Evolutionary conservation across 345 rosid genomes (phyloP).

Genomic region (Salix udensis): DNA sequence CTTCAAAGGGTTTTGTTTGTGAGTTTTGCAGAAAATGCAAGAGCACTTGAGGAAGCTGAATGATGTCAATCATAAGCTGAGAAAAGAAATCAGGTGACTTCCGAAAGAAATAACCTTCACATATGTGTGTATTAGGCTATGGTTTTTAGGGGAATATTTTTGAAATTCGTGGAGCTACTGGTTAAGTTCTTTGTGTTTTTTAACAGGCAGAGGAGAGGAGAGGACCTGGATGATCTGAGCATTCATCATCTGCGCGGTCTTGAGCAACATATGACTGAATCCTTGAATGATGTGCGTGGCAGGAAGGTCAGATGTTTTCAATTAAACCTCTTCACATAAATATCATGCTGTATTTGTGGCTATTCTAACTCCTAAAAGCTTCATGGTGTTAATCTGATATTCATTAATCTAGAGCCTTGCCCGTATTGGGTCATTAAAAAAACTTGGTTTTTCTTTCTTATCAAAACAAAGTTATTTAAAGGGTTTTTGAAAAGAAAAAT

Average conservation of each 20-base stretch:
- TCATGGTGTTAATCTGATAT: no score
- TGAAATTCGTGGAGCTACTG: not conserved
- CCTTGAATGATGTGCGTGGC: slow-evolving; percentile 34
- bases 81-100: slow-evolving; percentile 46
- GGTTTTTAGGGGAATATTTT: not conserved
- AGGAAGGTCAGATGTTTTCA: slow-evolving; percentile 36
- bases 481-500: no score
- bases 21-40: slow-evolving; percentile 51
- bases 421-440: no score
- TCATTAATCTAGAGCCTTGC: no score
- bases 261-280: slow-evolving; percentile 35
- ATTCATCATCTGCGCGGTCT: slow-evolving; percentile 40
- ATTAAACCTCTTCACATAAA: not conserved
- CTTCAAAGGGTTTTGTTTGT: not conserved
- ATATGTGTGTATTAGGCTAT: not conserved
- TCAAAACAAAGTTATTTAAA: no score
- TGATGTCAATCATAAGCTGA: slow-evolving; percentile 46
- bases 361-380: not conserved
- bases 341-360: not conserved
- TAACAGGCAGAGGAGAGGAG: slow-evolving; percentile 53
- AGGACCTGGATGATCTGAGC: slow-evolving; percentile 38
- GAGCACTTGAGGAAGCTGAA: slow-evolving; percentile 41
- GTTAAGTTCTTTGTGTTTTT: not conserved
- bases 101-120: not conserved
- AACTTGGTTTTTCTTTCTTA: no score